Percentiles rank a stretch among this genome's conserved stretches.
These are phyloP conservation scores for Prunus armeniaca DNA, from an alignment of 306 rosid genomes.

Conservation along the genomic window DNA sequence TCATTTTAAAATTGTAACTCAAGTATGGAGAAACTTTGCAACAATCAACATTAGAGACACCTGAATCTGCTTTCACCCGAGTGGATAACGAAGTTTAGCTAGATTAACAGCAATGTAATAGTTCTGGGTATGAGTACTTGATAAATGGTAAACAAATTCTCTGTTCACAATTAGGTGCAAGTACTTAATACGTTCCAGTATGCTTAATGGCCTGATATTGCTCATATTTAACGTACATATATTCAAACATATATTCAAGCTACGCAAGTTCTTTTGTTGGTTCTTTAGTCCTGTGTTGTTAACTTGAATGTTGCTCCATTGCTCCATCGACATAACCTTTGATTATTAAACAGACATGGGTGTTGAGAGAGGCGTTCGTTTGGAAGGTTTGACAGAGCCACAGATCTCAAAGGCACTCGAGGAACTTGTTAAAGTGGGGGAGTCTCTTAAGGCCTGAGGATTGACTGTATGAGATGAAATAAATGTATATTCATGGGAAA, in stretches of 20 bases:
- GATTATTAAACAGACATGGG: constrained; percentile 63
- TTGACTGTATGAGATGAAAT: constrained; percentile 35
- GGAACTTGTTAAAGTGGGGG: constrained; percentile 70
- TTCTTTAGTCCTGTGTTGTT: background rate
- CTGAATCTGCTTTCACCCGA: background rate
- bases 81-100: background rate
- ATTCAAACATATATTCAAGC: background rate
- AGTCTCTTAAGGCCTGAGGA: constrained; percentile 49
- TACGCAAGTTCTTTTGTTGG: background rate
- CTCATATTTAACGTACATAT: background rate
- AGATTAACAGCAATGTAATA: background rate
- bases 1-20: background rate
- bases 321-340: constrained; percentile 12
- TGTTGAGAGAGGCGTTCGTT: constrained; percentile 69
- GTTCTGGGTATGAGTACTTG: background rate
- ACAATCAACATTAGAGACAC: background rate
- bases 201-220: background rate
- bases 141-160: background rate
- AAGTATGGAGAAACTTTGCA: background rate
- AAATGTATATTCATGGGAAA: constrained; percentile 30
- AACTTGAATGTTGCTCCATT: background rate
- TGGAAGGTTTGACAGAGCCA: constrained; percentile 80
- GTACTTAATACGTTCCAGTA: background rate
- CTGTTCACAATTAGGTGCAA: background rate
- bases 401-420: constrained; percentile 83